Percentiles rank a stretch among this genome's conserved stretches.
Evolutionary conservation across 1,139 yeast species (phyloP).

Genomic region (Candida sanyaensis): DNA sequence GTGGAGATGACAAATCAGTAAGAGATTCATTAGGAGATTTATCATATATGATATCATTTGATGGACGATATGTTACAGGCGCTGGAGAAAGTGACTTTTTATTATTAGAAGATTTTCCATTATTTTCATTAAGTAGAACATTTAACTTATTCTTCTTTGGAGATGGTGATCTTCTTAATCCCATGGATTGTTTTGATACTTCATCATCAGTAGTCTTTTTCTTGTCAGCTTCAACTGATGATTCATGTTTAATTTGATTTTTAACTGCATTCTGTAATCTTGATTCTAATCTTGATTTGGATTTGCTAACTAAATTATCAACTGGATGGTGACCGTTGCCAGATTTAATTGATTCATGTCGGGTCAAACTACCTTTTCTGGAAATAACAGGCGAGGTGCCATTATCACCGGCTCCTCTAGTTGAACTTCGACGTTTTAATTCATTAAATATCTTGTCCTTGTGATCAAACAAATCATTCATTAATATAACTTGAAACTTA

Average conservation of each 20-base stretch:
- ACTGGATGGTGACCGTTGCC: not conserved
- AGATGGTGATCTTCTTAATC: slow-evolving; percentile 38
- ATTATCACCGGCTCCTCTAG: not conserved
- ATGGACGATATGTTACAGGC: slow-evolving; percentile 31
- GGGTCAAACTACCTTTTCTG: slow-evolving; percentile 7
- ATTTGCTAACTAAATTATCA: slow-evolving; percentile 16
- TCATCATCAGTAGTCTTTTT: slow-evolving; percentile 5
- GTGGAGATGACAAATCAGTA: slow-evolving; percentile 20
- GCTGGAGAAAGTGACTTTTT: slow-evolving; percentile 4
- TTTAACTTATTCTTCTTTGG: slow-evolving; percentile 41
- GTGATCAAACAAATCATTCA: slow-evolving; percentile 55
- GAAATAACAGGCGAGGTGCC: slow-evolving; percentile 11
- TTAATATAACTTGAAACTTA: slow-evolving; percentile 57
- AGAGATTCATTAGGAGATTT: slow-evolving; percentile 3
- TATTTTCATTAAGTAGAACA: slow-evolving; percentile 22
- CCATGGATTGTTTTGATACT: slow-evolving; percentile 20
- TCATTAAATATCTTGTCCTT: slow-evolving; percentile 40
- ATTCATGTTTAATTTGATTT: slow-evolving; percentile 5
- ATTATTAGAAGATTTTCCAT: not conserved
- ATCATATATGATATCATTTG: slow-evolving; percentile 26
- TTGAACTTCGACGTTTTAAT: slow-evolving; percentile 41
- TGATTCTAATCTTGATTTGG: slow-evolving; percentile 33
- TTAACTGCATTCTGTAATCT: slow-evolving; percentile 33
- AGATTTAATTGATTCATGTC: slow-evolving; percentile 12
- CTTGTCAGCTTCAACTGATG: slow-evolving; percentile 2